Evolutionary conservation across 2,329 filamentous ascomycete genomes (phyloP), one percentile per base, ranked within the genome.

Genomic region (Grosmannia huntii): DNA sequence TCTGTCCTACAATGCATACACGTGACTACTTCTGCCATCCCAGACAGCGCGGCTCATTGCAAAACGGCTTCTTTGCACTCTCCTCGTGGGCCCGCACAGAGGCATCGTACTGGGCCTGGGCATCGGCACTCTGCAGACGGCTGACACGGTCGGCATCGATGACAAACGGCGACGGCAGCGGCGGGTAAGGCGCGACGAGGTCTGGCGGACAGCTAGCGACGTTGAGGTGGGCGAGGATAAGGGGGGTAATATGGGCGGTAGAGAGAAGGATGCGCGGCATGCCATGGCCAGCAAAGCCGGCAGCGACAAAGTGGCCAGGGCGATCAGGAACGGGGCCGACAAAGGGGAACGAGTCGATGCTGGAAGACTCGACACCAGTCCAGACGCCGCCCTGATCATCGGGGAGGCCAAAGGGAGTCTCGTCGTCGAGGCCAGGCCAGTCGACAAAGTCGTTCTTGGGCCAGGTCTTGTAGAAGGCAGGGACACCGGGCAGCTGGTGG

Each of bases 251-350:
- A 25, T 53, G 38, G 5, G 56, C 56, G 11, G 56, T 53, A n/a
- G 56, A 50, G 27, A 56, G 55, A 11, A 56, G 55, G 46, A 56
- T 56, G 21, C 55, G 55, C 31, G 55, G 55, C 55, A 57, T 57
- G 48, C 55, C 55, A 21, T 57, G 55, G 12, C 55, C 55, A 4
- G n/a, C 11, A 25, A 57, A 57, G 33, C 55, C 48, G 21, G 48
- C 55, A 4, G 31, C 46, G 1, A 52, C 48, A 52, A 52, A 57
- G 33, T 57, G 55, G 16, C 55, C 55, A 1, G 55, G 27, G 2
- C 25, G 23, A 2, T 12, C 23, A 4, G 55, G 55, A 7, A 57
- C 48, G 19, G 48, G 11, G 7, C 55, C 55, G 23, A 57, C 55
- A 52, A 52, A 52, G 16, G 55, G 48, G 25, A 52, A 52, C 4